Percentiles rank a stretch among this genome's conserved stretches.
Conservation (phyloP, 768 basidiomycete genomes). For the Amanita polypyramis region DNA sequence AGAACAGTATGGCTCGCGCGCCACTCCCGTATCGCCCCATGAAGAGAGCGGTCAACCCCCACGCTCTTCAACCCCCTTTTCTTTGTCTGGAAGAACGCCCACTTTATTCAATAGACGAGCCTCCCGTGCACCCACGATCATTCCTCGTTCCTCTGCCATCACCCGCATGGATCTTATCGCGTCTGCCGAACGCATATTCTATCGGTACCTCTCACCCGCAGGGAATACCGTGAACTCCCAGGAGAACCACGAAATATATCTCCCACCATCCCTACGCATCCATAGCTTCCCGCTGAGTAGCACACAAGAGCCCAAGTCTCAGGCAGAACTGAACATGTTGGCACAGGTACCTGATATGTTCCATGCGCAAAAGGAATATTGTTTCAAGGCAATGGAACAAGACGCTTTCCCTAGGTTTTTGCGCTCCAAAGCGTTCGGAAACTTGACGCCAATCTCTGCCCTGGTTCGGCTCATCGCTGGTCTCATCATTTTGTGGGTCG, state of each 20-base stretch:
- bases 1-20: slow-evolving; percentile 35
- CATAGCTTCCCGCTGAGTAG: slow-evolving; percentile 82
- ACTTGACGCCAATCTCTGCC: slow-evolving; percentile 85
- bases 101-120: slow-evolving; percentile 73
- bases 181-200: slow-evolving; percentile 93
- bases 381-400: slow-evolving; percentile 93
- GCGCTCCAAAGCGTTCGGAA: slow-evolving; percentile 95
- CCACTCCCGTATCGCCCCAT: slow-evolving; percentile 41
- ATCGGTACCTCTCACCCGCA: slow-evolving; percentile 82
- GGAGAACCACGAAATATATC: slow-evolving; percentile 96
- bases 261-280: slow-evolving; percentile 87
- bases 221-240: slow-evolving; percentile 66
- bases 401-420: slow-evolving; percentile 92
- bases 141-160: slow-evolving; percentile 86
- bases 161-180: slow-evolving; percentile 82
- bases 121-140: slow-evolving; percentile 87
- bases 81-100: slow-evolving; percentile 62
- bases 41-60: slow-evolving; percentile 24
- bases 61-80: slow-evolving; percentile 74
- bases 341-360: slow-evolving; percentile 96
- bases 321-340: slow-evolving; percentile 61
- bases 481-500: slow-evolving; percentile 87
- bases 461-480: slow-evolving; percentile 81
- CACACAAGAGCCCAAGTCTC: slow-evolving; percentile 57
- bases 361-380: slow-evolving; percentile 94